phyloP scores from a whole-genome alignment of 305 asterid genomes.

The Caryopteris hybrid region DNA sequence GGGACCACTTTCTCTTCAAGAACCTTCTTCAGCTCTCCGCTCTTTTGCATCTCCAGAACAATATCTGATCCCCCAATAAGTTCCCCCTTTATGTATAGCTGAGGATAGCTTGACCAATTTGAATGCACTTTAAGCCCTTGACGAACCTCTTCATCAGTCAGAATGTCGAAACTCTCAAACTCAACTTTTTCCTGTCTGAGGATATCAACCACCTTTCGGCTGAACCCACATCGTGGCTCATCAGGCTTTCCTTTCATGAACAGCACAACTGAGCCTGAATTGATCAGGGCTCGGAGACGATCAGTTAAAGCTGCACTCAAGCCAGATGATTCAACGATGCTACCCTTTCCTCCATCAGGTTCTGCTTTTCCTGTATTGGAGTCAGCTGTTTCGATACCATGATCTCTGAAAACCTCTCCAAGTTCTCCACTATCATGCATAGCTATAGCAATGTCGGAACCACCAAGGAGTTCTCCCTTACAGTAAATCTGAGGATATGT shows the following conservation, averaged over 20 bases:
- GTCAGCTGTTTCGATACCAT: slow-evolving; percentile 39
- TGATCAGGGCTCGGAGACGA: slow-evolving; percentile 52
- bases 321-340: slow-evolving; percentile 55
- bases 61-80: slow-evolving; percentile 97
- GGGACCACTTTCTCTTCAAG: slow-evolving; percentile 61
- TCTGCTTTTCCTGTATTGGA: slow-evolving; percentile 34
- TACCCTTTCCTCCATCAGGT: slow-evolving; percentile 47
- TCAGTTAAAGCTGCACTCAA: slow-evolving; percentile 50
- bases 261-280: slow-evolving; percentile 65
- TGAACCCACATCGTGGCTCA: slow-evolving; percentile 89
- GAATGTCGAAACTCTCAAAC: slow-evolving; percentile 79
- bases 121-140: slow-evolving; percentile 95
- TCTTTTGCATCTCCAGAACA: slow-evolving; percentile 94
- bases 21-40: slow-evolving; percentile 82
- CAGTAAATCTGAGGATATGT: slow-evolving; percentile 93
- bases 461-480: slow-evolving; percentile 95
- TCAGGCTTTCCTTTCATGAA: slow-evolving; percentile 90
- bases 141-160: slow-evolving; percentile 81
- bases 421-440: slow-evolving; percentile 95
- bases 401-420: slow-evolving; percentile 59
- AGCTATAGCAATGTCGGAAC: slow-evolving; percentile 73
- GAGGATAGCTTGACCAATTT: slow-evolving; percentile 97
- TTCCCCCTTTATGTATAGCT: slow-evolving; percentile 81
- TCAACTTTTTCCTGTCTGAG: slow-evolving; percentile 67
- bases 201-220: slow-evolving; percentile 87